Percentiles rank a stretch among this genome's conserved stretches.
Conservation (phyloP, 352 stramenopile species). For the Blastocystis hominis region DNA sequence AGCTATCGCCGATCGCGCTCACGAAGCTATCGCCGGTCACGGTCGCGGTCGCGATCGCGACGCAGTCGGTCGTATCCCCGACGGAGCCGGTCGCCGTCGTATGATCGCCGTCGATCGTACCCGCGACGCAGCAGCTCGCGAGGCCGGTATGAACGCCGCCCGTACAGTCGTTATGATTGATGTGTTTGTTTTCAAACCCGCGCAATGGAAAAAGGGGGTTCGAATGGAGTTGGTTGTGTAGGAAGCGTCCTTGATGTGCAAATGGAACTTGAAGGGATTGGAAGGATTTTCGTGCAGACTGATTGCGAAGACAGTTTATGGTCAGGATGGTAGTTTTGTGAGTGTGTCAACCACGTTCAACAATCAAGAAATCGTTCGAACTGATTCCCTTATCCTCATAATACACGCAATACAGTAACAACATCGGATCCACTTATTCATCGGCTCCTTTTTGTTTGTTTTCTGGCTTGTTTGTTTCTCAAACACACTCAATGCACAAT, state of each 20-base stretch:
- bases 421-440: too few species aligned
- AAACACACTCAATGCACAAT: constrained; percentile 48
- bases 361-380: neutral
- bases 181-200: neutral
- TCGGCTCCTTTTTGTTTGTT: too few species aligned
- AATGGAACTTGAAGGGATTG: too few species aligned
- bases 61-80: neutral
- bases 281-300: too few species aligned
- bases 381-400: neutral
- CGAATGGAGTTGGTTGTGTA: too few species aligned
- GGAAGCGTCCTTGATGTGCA: too few species aligned
- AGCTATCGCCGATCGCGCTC: neutral
- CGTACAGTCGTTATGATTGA: neutral
- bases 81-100: neutral
- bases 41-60: neutral
- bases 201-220: too few species aligned
- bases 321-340: too few species aligned
- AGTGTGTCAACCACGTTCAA: too few species aligned
- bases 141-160: neutral
- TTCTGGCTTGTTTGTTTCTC: too few species aligned
- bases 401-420: neutral
- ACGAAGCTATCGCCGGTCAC: neutral
- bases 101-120: neutral
- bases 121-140: neutral
- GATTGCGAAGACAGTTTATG: too few species aligned